Evolutionary conservation across 768 basidiomycete species (phyloP), one percentile per base, ranked within the genome.

Genomic region (Tylopilus intermedius): DNA sequence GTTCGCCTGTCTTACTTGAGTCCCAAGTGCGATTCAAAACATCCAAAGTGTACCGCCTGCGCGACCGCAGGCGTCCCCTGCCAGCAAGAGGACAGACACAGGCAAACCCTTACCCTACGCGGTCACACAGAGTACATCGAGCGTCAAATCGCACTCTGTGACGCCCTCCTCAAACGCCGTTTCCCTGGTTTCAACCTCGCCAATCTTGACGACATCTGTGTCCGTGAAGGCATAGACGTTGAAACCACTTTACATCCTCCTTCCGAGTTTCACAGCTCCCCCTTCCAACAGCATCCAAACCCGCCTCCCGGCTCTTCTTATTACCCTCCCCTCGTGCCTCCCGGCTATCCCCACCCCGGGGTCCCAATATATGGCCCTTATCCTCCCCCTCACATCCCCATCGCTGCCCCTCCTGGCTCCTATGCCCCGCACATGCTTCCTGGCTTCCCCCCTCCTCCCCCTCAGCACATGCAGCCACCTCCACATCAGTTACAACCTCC

Each of bases 31-130:
- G 90, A 93, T 71, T 91, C 89, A 7, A 91, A 90, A 66, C 88
- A 90, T 68, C 90, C 90, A 35, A 74, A 86, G 69, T 93, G 90
- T 65, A 88, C 87, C 15, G 87, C 90, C 35, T 93, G 90, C 65
- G 81, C 86, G 37, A 86, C 85, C 8, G 88, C 90, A 0, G 85
- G 85, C 59, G 86, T 84, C 0, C 68, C 78, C 40, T 93, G 90
- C 73, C 83, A 91, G 64, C 90, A 93, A 67, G 90, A 93, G 64
- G 90, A 93, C 73, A 76, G 90, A 44, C 89, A 93, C 70, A 76
- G 90, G 38, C 88, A 91, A 77, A 90, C 86, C 1, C 79, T 93
- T 62, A 91, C 89, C 46, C 87, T 86, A 2, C 77, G 90, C 38
- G 90, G 90, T 33, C 84, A 92, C 69, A 86, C 88, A 0, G 90